Conservation (phyloP, 2,329 filamentous ascomycete species). For the Chaetothyriales sp. region DNA sequence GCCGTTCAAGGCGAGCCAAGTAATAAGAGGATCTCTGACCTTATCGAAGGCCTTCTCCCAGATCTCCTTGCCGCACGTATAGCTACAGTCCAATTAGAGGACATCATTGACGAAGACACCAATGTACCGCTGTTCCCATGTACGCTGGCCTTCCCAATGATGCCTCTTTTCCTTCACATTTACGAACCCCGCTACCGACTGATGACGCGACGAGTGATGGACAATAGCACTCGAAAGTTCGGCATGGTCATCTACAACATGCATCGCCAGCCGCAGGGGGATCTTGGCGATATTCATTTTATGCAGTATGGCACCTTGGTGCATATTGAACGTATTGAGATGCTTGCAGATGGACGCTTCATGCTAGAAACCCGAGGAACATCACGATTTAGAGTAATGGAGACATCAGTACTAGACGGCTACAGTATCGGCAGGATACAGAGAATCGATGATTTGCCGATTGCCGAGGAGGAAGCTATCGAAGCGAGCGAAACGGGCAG, state of each 20-base stretch:
- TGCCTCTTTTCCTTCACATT: constrained; percentile 79
- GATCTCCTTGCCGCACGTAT: constrained; percentile 48
- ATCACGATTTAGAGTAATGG: constrained; percentile 60
- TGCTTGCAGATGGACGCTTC: constrained; percentile 67
- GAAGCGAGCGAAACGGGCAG: constrained; percentile 54
- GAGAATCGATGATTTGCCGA: constrained; percentile 64
- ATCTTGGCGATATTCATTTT: constrained; percentile 44
- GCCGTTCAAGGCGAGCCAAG: constrained; percentile 37
- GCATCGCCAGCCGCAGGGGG: constrained; percentile 38
- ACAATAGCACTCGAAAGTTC: constrained; percentile 57
- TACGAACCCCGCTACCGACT: constrained; percentile 83
- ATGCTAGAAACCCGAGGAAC: constrained; percentile 65
- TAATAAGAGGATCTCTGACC: constrained; percentile 50
- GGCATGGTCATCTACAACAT: constrained; percentile 69
- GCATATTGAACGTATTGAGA: constrained; percentile 58
- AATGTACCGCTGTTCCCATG: constrained; percentile 67
- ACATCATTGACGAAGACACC: constrained; percentile 40
- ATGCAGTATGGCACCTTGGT: constrained; percentile 66
- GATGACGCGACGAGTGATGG: constrained; percentile 71
- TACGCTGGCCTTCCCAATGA: constrained; percentile 64
- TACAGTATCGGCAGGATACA: constrained; percentile 67
- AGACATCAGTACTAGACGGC: constrained; percentile 54
- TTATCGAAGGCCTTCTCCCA: constrained; percentile 58
- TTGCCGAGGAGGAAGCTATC: constrained; percentile 64
- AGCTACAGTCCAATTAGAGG: constrained; percentile 44